These are phyloP conservation scores for Ceratocystis destructans DNA, from an alignment of 2,329 filamentous ascomycete genomes.

Conservation along the genomic window DNA sequence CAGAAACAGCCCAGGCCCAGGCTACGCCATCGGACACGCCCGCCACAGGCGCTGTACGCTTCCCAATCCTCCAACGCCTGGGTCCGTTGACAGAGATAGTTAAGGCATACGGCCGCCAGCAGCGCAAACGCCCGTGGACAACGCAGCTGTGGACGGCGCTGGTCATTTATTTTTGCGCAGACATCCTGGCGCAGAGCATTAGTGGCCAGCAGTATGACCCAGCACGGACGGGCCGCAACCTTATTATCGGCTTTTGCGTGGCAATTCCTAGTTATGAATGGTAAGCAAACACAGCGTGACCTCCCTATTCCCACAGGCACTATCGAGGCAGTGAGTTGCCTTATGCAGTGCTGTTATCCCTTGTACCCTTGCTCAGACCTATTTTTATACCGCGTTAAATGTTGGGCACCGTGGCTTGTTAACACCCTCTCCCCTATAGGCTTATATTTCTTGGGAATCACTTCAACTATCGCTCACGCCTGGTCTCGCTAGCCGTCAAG, in stretches of 20 bases:
- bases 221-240: conserved; percentile 52
- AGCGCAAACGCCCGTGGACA: conserved; percentile 57
- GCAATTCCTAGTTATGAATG: conserved; percentile 65
- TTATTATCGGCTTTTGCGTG: conserved; percentile 55
- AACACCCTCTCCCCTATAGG: conserved; percentile 31
- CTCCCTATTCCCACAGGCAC: neutral
- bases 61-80: conserved; percentile 41
- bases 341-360: neutral
- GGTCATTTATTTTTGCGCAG: conserved; percentile 65
- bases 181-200: conserved; percentile 64
- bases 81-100: conserved; percentile 42
- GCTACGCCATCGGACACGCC: neutral
- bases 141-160: conserved; percentile 67
- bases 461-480: conserved; percentile 71
- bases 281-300: conserved; percentile 34
- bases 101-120: conserved; percentile 53
- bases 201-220: conserved; percentile 51
- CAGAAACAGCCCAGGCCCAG: neutral
- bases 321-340: neutral
- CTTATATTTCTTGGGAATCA: conserved; percentile 64
- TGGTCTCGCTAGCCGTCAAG: conserved; percentile 59
- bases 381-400: neutral
- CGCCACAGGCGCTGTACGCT: neutral
- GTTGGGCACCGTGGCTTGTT: neutral
- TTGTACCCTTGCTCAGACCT: neutral